phyloP scores from a whole-genome alignment of 176 grass and related monocot species.

The Carex pumila region DNA sequence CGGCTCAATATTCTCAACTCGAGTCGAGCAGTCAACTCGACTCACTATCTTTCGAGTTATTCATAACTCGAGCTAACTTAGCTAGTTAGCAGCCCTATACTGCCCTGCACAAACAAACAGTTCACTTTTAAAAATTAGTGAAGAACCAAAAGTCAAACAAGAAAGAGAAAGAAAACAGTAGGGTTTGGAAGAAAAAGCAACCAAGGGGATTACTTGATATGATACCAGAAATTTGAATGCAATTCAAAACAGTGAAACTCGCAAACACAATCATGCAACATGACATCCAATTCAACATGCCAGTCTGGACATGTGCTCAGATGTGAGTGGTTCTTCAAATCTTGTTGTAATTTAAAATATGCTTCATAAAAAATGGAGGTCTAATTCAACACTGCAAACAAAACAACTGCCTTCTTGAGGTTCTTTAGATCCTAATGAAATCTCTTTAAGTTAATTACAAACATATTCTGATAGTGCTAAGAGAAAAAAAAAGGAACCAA shows the following conservation, averaged over 20 bases:
- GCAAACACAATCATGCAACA: neutral
- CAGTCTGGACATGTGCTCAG: constrained; percentile 12
- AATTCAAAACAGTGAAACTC: neutral
- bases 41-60: too few relatives aligned
- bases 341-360: neutral
- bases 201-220: neutral
- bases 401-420: neutral
- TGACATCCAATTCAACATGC: constrained; percentile 9
- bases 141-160: neutral
- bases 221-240: neutral
- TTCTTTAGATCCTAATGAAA: constrained; percentile 12
- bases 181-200: neutral
- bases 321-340: neutral
- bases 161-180: neutral
- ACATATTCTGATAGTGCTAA: neutral
- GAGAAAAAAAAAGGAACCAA: neutral
- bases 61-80: too few relatives aligned
- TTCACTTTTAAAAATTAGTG: too few relatives aligned
- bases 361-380: neutral
- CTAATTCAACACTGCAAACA: neutral
- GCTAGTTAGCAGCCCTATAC: too few relatives aligned
- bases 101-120: too few relatives aligned
- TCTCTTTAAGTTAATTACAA: constrained; percentile 13
- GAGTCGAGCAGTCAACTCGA: too few relatives aligned
- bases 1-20: too few relatives aligned